Percentiles rank a stretch among this genome's conserved stretches.
phyloP scores from a whole-genome alignment of 164 flowering plant species.

The Brasenia schreberi region DNA sequence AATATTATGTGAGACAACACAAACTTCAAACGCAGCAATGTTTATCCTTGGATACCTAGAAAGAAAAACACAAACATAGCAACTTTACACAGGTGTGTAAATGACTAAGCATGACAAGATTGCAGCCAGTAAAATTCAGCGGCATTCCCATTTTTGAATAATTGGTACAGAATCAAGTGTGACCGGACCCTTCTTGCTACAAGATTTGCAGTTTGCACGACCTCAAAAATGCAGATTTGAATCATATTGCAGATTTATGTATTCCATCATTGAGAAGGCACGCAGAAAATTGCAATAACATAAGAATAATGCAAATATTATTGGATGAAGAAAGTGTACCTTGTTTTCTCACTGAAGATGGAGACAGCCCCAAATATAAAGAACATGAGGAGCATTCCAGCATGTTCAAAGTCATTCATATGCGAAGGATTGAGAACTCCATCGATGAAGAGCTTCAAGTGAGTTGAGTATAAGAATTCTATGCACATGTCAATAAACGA shows the following conservation, averaged over 20 bases:
- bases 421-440: conserved; percentile 82
- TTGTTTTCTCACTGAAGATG: conserved; percentile 62
- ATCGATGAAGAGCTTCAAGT: conserved; percentile 67
- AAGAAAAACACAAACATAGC: no score
- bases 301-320: background rate
- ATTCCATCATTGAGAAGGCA: background rate
- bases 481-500: conserved; percentile 66
- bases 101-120: no score
- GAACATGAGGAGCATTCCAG: conserved; percentile 97
- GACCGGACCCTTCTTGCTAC: no score
- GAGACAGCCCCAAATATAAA: conserved; percentile 58
- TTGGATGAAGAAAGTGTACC: conserved; percentile 21
- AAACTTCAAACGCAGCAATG: no score
- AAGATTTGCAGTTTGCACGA: background rate
- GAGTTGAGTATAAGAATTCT: conserved; percentile 80
- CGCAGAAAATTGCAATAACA: background rate
- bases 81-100: no score
- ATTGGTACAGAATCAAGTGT: background rate
- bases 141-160: no score
- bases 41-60: no score
- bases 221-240: background rate
- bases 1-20: no score
- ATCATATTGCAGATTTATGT: background rate
- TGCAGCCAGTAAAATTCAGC: no score
- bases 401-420: conserved; percentile 93